Evolutionary conservation across 257 asterid species (phyloP).

Genomic region (Forsythia viridissima): DNA sequence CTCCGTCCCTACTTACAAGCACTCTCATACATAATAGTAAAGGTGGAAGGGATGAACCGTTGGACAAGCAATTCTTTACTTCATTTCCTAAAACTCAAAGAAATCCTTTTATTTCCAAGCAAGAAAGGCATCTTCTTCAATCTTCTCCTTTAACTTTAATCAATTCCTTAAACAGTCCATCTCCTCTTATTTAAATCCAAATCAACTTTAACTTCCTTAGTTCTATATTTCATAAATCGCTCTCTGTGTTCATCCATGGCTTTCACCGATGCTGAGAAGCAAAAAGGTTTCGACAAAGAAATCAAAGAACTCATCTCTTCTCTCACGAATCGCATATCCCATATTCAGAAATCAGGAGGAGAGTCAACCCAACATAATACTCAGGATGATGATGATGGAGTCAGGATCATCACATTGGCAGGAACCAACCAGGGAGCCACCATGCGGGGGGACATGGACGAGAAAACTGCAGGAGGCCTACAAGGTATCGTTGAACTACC

Average conservation of each 20-base stretch:
- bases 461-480: conserved; percentile 18
- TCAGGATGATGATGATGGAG: conserved; percentile 48
- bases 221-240: not conserved
- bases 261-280: conserved; percentile 35
- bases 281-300: conserved; percentile 53
- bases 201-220: conserved; percentile 3
- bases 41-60: conserved; percentile 28
- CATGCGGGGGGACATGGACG: conserved; percentile 70
- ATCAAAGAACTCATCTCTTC: conserved; percentile 57
- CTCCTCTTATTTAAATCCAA: conserved; percentile 32
- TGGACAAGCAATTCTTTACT: conserved; percentile 47
- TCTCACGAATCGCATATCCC: conserved; percentile 54
- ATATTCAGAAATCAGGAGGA: conserved; percentile 42
- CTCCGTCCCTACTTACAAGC: no score
- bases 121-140: conserved; percentile 29
- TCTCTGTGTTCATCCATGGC: not conserved
- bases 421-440: conserved; percentile 89
- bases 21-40: no score
- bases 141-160: conserved; percentile 22
- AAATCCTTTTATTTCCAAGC: conserved; percentile 42
- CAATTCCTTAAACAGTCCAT: conserved; percentile 4
- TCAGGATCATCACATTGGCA: conserved; percentile 71
- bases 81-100: conserved; percentile 17
- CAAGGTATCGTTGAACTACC: conserved; percentile 15
- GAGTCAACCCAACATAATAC: conserved; percentile 28